Base-by-base conservation (phyloP, 2,329 filamentous ascomycete genomes). In the Botrytis squamosa region DNA sequence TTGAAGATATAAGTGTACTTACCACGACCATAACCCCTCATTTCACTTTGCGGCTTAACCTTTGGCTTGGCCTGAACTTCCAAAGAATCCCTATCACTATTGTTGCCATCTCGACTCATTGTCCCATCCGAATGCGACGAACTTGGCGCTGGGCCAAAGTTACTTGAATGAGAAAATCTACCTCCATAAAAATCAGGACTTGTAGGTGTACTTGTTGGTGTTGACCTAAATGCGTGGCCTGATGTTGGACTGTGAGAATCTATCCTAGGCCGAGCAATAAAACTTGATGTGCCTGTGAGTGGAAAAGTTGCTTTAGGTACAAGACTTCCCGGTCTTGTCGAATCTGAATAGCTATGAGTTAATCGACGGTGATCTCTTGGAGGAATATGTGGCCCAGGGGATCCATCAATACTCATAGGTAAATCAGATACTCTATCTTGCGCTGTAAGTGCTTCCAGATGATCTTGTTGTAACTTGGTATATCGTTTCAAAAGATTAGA, bases 21-120 rank as follows among this genome's bases (percentile, higher is more conserved):
- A 88, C 87, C 87, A 83, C 87, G 82, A 67, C 87, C 87, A 78
- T 86, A 87, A 36, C 88, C 82, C 72, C 87, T 82, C 29, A 86
- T 81, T 76, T 88, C 85, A 72, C 84, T 85, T 71, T 84, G 84
- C 18, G 84, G 80, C 62, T 83, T 83, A 71, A 85, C 84, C 77
- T 84, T 87, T 18, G 83, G 81, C 77, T 83, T 85, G 69, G 40
- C 55, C 25, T 82, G 82, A 62, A 81, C 81, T 67, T 84, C 85
- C 76, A 83, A 82, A 14, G 65, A 74, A 1, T 68, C 75, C 55
- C 44, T 57, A 59, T 73, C 71, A 40, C 57, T 64, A 65, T 63
- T 59, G 25, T 71, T 57, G 38, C 68, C 59, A 52, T 64, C 66
- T 40, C 57, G 65, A 55, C 57, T 63, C n/a, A 62, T 29, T n/a